Percentiles rank a stretch among this genome's conserved stretches.
Evolutionary conservation across 2,329 filamentous ascomycete species (phyloP).

Genomic region (Colletotrichum coccodes): DNA sequence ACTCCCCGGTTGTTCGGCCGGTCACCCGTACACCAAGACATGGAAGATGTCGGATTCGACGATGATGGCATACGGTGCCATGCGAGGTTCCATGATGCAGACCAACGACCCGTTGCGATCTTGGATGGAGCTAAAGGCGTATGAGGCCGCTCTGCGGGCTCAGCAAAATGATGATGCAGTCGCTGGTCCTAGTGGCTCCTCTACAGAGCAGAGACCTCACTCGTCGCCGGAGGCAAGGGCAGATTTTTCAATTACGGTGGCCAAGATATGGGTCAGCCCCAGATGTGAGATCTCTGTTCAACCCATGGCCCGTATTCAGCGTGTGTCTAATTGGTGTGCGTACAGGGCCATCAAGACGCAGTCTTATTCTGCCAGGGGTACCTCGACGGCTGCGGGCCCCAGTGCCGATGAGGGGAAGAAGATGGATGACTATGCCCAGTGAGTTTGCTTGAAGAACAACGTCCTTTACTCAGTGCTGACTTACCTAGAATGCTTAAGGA

Average conservation of each 20-base stretch:
- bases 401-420: background rate
- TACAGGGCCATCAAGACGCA: background rate
- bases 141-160: background rate
- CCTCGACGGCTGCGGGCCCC: background rate
- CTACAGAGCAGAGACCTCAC: background rate
- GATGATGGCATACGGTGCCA: conserved; percentile 45
- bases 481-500: conserved; percentile 25
- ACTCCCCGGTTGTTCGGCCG: conserved; percentile 29
- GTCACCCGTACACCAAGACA: conserved; percentile 25
- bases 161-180: background rate
- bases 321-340: background rate
- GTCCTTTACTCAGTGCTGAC: background rate
- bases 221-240: background rate
- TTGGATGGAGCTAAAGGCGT: conserved; percentile 37
- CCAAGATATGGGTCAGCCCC: background rate
- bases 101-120: conserved; percentile 40
- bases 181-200: background rate
- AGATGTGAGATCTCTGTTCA: background rate
- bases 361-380: background rate
- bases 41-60: conserved; percentile 39
- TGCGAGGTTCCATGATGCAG: conserved; percentile 41
- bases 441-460: background rate
- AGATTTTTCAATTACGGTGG: background rate
- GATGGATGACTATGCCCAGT: conserved; percentile 10
- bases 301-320: background rate